Percentiles rank a stretch among this genome's conserved stretches.
These are phyloP conservation scores for Oryza officinalis DNA, from an alignment of 176 grass and related monocot species.

Conservation along the genomic window DNA sequence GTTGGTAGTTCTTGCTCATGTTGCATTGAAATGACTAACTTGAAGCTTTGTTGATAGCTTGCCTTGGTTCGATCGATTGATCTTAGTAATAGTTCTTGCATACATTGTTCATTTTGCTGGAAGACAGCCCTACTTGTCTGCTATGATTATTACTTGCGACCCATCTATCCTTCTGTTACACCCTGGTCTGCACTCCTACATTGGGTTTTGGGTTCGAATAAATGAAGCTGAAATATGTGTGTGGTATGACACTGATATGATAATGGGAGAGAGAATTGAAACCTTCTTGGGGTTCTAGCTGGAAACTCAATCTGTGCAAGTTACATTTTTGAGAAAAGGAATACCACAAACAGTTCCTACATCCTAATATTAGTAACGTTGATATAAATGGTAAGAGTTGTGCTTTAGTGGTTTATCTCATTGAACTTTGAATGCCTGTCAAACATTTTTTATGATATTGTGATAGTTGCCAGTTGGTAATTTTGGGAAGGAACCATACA, in stretches of 20 bases:
- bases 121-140: not conserved
- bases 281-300: not conserved
- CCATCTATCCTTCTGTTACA: not conserved
- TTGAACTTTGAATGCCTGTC: not conserved
- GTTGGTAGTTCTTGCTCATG: not conserved
- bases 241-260: not conserved
- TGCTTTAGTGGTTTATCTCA: constrained; percentile 10
- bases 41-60: constrained; percentile 4
- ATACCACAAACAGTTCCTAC: not conserved
- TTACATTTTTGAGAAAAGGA: not conserved
- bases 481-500: not conserved
- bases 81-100: not conserved
- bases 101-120: not conserved
- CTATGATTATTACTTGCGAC: not conserved
- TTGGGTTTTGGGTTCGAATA: not conserved
- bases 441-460: not conserved
- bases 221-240: not conserved
- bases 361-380: not conserved
- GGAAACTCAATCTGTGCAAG: not conserved
- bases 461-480: not conserved
- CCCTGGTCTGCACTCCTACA: not conserved
- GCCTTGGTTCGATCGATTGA: not conserved
- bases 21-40: not conserved
- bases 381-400: not conserved
- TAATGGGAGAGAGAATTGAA: constrained; percentile 9